Evolutionary conservation across 140 eudicot genomes (phyloP), one percentile per base, ranked within the genome.

Genomic region (Erigeron philadelphicus): DNA sequence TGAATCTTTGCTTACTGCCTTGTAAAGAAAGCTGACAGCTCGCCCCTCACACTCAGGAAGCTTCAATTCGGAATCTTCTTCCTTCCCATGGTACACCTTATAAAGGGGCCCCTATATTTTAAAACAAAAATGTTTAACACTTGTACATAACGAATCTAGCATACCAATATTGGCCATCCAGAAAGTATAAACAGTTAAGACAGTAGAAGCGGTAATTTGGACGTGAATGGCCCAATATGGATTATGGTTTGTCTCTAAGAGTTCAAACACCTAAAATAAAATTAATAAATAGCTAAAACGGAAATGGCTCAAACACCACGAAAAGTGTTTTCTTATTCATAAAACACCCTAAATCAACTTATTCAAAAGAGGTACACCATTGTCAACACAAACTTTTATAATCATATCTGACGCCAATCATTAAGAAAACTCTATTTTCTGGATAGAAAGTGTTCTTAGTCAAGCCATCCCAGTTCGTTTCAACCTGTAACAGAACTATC

Each of bases 11-110:
- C 96, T 85, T 50, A 85, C 84, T 55, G 84, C 72, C 69, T 85
- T 82, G 84, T 87, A 93, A 9, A 89, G 83, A 76, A 93, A 78
- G 82, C 96, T 78, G 46, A 89, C 94, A 55, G 98, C 95, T 74
- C 89, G 83, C 13, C 98, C 98, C 64, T 85, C 94, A 75, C 88
- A 83, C 41, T 73, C 83, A 6, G 84, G 75, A 66, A 74, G 73
- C 45, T 81, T 81, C 25, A 75, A 66, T 65, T 76, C 82, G 16
- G 81, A 49, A 66, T 79, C 80, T 64, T 83, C 83, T 57, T 86
- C 75, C 44, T 52, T 78, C 12, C 84, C 79, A 38, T 75, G 85
- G 79, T 80, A 69, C 45, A 89, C 82, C 70, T 85, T 89, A 47
- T 71, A 86, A 57, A 89, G 89, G 76, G 98, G 98, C 19, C 96